phyloP scores from a whole-genome alignment of 1,284 basidiomycete genomes.

The Ustilago vetiveriae region DNA sequence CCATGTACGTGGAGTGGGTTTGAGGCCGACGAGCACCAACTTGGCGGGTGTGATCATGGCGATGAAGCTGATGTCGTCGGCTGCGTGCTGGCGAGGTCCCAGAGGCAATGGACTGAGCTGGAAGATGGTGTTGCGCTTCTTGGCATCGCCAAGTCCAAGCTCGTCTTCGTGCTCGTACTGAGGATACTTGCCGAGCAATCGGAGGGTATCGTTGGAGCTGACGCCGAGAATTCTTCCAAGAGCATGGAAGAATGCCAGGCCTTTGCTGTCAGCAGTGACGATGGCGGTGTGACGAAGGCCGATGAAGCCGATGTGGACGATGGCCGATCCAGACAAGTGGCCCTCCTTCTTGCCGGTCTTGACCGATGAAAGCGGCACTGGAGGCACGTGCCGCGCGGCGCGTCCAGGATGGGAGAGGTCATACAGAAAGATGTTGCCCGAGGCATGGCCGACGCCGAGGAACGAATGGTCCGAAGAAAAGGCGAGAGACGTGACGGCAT shows the following conservation, averaged over 20 bases:
- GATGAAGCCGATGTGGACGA: slow-evolving; percentile 88
- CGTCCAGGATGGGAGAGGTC: slow-evolving; percentile 76
- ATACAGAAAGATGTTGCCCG: slow-evolving; percentile 87
- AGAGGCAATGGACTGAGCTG: slow-evolving; percentile 84
- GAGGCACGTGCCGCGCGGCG: slow-evolving; percentile 75
- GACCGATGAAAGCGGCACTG: slow-evolving; percentile 76
- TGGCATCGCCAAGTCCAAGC: slow-evolving; percentile 24
- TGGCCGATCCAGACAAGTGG: slow-evolving; percentile 84
- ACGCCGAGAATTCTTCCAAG: slow-evolving; percentile 94
- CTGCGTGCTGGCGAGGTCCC: slow-evolving; percentile 78
- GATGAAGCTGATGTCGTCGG: slow-evolving; percentile 83
- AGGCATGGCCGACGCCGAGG: slow-evolving; percentile 85
- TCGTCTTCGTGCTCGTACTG: slow-evolving; percentile 41
- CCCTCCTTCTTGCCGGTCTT: slow-evolving; percentile 89
- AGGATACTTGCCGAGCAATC: slow-evolving; percentile 87
- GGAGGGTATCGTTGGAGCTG: slow-evolving; percentile 90
- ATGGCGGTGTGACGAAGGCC: slow-evolving; percentile 92
- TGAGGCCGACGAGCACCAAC: slow-evolving; percentile 89
- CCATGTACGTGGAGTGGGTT: slow-evolving; percentile 92
- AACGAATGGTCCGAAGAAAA: slow-evolving; percentile 94
- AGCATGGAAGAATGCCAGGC: slow-evolving; percentile 93
- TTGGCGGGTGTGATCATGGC: slow-evolving; percentile 90
- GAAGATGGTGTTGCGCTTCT: slow-evolving; percentile 72
- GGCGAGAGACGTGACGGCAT: slow-evolving; percentile 87
- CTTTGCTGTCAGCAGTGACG: slow-evolving; percentile 87